A percentile compares a stretch with the other conserved stretches of the same genome.
Evolutionary conservation across 2,329 filamentous ascomycete species (phyloP).

Genomic region (Rutstroemia sydowiana): DNA sequence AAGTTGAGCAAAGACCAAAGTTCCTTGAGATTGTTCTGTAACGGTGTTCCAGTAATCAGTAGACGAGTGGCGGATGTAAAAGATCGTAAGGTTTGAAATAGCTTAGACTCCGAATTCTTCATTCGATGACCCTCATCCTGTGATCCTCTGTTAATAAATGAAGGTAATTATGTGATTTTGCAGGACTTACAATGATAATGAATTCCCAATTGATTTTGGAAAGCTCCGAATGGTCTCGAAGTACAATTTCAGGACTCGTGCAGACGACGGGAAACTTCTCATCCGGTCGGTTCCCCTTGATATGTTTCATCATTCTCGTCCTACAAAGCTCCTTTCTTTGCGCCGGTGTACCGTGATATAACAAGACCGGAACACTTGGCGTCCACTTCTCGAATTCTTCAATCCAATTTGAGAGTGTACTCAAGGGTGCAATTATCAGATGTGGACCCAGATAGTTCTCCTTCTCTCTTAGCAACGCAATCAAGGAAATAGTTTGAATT

Average conservation of each 20-base stretch:
- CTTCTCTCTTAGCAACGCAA: conserved; percentile 77
- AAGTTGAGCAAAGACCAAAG: conserved; percentile 95
- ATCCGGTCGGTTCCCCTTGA: conserved; percentile 51
- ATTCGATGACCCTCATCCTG: conserved; percentile 92
- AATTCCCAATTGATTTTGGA: conserved; percentile 90
- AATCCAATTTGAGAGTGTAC: conserved; percentile 92
- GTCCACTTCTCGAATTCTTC: conserved; percentile 90
- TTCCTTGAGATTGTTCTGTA: conserved; percentile 94
- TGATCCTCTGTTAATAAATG: conserved; percentile 12
- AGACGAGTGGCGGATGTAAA: conserved; percentile 88
- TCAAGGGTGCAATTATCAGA: conserved; percentile 81
- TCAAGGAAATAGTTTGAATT: conserved; percentile 43
- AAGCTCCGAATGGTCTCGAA: conserved; percentile 77
- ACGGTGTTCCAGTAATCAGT: conserved; percentile 86
- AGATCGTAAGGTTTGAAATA: conserved; percentile 81
- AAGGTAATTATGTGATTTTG: not conserved
- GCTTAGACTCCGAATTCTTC: conserved; percentile 90
- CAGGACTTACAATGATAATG: conserved; percentile 71
- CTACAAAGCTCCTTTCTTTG: conserved; percentile 71
- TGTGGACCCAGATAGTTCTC: conserved; percentile 80
- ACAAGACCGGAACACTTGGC: conserved; percentile 75
- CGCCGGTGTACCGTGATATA: conserved; percentile 81
- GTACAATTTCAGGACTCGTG: conserved; percentile 93
- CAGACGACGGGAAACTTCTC: conserved; percentile 82
- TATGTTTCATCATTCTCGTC: conserved; percentile 61